These are phyloP conservation scores for Arabidopsis hybrid DNA, from an alignment of 441 rosid species.

Conservation along the genomic window DNA sequence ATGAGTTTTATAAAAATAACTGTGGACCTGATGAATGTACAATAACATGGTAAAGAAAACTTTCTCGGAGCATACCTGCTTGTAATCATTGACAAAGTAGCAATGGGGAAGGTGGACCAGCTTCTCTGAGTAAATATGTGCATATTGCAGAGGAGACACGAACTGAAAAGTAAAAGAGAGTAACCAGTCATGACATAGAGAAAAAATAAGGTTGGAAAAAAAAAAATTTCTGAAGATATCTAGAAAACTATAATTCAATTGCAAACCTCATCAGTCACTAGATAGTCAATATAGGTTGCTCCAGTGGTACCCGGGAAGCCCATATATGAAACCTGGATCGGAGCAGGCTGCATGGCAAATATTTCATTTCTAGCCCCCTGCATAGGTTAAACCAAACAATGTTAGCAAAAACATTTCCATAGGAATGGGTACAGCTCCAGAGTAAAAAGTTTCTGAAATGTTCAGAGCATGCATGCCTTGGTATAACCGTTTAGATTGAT, in stretches of 20 bases:
- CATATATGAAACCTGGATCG: slow-evolving; percentile 99
- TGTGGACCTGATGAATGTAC: neutral
- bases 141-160: slow-evolving; percentile 79
- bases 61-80: slow-evolving; percentile 64
- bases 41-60: neutral
- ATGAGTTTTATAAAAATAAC: slow-evolving; percentile 14
- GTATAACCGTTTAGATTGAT: slow-evolving; percentile 97
- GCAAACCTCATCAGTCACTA: slow-evolving; percentile 95
- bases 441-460: slow-evolving; percentile 1
- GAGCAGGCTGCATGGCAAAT: slow-evolving; percentile 98
- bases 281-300: slow-evolving; percentile 90
- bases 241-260: neutral
- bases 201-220: neutral
- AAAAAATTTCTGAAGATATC: neutral
- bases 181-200: slow-evolving; percentile 25
- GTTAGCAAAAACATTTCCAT: slow-evolving; percentile 26
- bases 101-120: slow-evolving; percentile 98
- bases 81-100: slow-evolving; percentile 98
- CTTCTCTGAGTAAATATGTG: slow-evolving; percentile 95
- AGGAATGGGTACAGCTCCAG: slow-evolving; percentile 5
- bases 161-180: slow-evolving; percentile 60
- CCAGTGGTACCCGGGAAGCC: slow-evolving; percentile 99
- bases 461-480: slow-evolving; percentile 57
- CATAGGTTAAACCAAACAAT: slow-evolving; percentile 31
- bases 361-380: slow-evolving; percentile 99